These are phyloP conservation scores for Agapanthus africanus DNA, from an alignment of 106 monocot genomes.

Conservation along the genomic window DNA sequence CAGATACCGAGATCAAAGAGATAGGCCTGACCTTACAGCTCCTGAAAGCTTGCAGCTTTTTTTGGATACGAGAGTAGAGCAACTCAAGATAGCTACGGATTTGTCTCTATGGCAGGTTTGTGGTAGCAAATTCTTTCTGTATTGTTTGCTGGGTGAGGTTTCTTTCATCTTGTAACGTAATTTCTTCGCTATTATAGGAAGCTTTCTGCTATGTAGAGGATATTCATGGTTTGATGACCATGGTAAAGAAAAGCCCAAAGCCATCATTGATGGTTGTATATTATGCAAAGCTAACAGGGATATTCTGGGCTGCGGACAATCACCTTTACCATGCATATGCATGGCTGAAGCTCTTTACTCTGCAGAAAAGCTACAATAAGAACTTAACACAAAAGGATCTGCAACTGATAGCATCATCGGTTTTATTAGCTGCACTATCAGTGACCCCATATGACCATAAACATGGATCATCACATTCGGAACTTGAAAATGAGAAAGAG, in stretches of 20 bases:
- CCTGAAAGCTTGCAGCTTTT: constrained; percentile 95
- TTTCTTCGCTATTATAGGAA: constrained; percentile 43
- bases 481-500: constrained; percentile 92
- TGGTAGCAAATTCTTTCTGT: background rate
- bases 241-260: constrained; percentile 93
- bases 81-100: constrained; percentile 93
- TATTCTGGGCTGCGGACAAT: constrained; percentile 82
- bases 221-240: constrained; percentile 88
- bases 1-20: constrained; percentile 92
- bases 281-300: constrained; percentile 86
- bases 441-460: constrained; percentile 68
- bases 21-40: constrained; percentile 83
- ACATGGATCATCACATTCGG: constrained; percentile 78
- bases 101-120: constrained; percentile 90
- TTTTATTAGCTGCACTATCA: constrained; percentile 81
- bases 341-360: constrained; percentile 80
- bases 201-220: constrained; percentile 97
- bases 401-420: constrained; percentile 88
- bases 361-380: constrained; percentile 95
- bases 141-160: no score
- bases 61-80: constrained; percentile 89
- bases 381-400: constrained; percentile 90
- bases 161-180: no score
- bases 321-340: constrained; percentile 95
- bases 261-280: constrained; percentile 88